Evolutionary conservation across 1,284 basidiomycete genomes (phyloP).

Genomic region (Ganoderma sp.): DNA sequence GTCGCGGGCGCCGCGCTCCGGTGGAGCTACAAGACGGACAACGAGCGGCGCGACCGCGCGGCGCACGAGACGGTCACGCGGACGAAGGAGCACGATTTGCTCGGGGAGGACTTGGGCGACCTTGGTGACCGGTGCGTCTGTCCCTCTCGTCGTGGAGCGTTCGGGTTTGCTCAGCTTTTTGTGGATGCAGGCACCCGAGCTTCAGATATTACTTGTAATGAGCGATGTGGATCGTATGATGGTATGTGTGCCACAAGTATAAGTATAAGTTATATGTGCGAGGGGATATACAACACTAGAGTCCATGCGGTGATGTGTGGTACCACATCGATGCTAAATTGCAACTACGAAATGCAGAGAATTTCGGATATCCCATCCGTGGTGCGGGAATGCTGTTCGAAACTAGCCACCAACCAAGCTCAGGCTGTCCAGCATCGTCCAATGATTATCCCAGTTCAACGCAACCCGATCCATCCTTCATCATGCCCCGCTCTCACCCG

Average conservation of each 20-base stretch:
- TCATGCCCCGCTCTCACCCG: neutral
- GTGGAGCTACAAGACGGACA: slow-evolving; percentile 40
- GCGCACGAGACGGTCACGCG: slow-evolving; percentile 26
- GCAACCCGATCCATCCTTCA: neutral
- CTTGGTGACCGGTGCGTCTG: slow-evolving; percentile 40
- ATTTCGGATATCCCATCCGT: neutral
- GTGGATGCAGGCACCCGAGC: slow-evolving; percentile 34
- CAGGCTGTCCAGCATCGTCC: neutral
- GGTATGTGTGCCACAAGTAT: too few relatives aligned
- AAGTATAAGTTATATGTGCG: too few relatives aligned
- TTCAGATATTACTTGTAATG: slow-evolving; percentile 38
- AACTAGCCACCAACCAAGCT: neutral
- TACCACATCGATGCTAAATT: neutral
- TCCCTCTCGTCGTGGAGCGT: too few relatives aligned
- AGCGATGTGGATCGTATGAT: neutral
- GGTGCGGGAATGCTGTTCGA: neutral
- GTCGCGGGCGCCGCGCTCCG: slow-evolving; percentile 36
- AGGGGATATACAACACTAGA: neutral
- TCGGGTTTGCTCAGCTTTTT: neutral
- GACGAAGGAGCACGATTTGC: slow-evolving; percentile 28
- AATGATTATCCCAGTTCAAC: neutral
- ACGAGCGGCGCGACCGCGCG: slow-evolving; percentile 33
- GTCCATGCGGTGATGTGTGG: neutral
- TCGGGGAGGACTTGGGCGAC: slow-evolving; percentile 41
- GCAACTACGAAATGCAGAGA: neutral